Conservation (phyloP, 352 stramenopile species). For the Phytopythium kandeliae region DNA sequence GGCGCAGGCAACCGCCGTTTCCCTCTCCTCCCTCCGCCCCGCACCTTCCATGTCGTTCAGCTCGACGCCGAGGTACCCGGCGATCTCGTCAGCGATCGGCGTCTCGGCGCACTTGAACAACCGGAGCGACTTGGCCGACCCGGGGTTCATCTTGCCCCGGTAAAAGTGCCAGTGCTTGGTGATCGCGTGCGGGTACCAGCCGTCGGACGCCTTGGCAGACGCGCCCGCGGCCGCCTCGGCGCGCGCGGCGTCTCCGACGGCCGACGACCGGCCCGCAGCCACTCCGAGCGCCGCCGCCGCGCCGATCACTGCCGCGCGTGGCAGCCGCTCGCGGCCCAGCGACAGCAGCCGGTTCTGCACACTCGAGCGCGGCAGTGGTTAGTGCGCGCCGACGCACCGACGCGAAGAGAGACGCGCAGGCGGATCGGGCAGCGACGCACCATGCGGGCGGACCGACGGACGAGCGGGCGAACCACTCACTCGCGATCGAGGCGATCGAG, state of each 20-base stretch:
- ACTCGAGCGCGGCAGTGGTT: background rate
- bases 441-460: background rate
- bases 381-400: background rate
- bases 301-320: conserved; percentile 18
- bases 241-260: conserved; percentile 6
- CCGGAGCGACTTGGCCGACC: conserved; percentile 79
- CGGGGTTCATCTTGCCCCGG: conserved; percentile 80
- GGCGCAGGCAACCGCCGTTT: background rate
- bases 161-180: conserved; percentile 89
- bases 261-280: conserved; percentile 17
- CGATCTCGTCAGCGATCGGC: conserved; percentile 83
- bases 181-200: conserved; percentile 74
- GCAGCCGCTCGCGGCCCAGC: conserved; percentile 9
- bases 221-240: conserved; percentile 6
- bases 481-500: too few relatives aligned
- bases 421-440: background rate
- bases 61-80: conserved; percentile 67
- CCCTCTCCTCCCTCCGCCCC: background rate
- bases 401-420: too few relatives aligned
- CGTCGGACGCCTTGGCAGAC: background rate
- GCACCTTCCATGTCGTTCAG: conserved; percentile 71
- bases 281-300: conserved; percentile 31
- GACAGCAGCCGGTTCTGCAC: conserved; percentile 31
- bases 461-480: background rate
- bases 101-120: conserved; percentile 88